Conservation (phyloP, 2,329 filamentous ascomycete genomes). For the Neonectria hederae region DNA sequence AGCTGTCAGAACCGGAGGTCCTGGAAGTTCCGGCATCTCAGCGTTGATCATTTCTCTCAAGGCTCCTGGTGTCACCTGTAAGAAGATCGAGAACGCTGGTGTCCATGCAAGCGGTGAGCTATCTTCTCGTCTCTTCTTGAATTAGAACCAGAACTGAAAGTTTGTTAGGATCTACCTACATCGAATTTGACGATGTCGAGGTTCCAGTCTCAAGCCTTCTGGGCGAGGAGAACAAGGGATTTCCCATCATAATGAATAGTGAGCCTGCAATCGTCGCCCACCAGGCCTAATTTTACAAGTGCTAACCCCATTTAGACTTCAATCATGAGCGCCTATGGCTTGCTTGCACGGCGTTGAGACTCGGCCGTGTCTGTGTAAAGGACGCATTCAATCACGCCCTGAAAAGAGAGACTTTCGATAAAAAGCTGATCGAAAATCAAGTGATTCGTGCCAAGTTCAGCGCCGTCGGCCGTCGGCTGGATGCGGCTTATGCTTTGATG, state of each 20-base stretch:
- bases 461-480: slow-evolving; percentile 65
- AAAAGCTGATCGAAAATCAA: slow-evolving; percentile 65
- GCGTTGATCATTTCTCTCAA: slow-evolving; percentile 24
- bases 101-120: slow-evolving; percentile 25
- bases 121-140: too few relatives aligned
- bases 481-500: slow-evolving; percentile 48
- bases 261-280: neutral
- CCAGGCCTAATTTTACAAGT: neutral
- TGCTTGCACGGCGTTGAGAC: slow-evolving; percentile 64
- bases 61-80: slow-evolving; percentile 15
- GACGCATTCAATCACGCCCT: slow-evolving; percentile 62
- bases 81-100: slow-evolving; percentile 25
- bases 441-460: slow-evolving; percentile 69
- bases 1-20: slow-evolving; percentile 27
- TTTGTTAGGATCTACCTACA: slow-evolving; percentile 19
- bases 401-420: slow-evolving; percentile 65
- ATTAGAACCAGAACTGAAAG: neutral
- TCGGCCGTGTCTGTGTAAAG: slow-evolving; percentile 63
- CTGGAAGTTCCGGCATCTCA: slow-evolving; percentile 18
- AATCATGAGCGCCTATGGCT: slow-evolving; percentile 68
- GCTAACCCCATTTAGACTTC: slow-evolving; percentile 50
- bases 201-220: slow-evolving; percentile 25
- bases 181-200: slow-evolving; percentile 30
- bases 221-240: slow-evolving; percentile 28
- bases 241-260: slow-evolving; percentile 29